These are phyloP conservation scores for Elsinoe ampelina DNA, from an alignment of 2,329 filamentous ascomycete genomes.

Conservation along the genomic window DNA sequence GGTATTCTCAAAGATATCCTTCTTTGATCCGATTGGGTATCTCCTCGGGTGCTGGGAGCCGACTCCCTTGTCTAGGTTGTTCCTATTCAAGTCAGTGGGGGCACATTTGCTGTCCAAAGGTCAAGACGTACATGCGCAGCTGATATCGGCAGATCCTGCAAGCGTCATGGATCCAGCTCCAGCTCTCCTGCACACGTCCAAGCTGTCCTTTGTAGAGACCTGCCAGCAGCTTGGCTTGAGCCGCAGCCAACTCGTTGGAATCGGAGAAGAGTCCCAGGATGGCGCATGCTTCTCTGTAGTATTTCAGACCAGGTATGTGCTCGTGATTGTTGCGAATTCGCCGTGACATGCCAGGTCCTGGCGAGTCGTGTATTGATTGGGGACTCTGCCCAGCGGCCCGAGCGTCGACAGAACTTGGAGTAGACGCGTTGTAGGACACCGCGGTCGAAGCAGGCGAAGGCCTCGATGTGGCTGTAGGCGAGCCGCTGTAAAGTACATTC, in stretches of 20 bases:
- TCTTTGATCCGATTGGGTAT: not conserved
- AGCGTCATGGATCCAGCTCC: constrained; percentile 48
- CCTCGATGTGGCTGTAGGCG: constrained; percentile 23
- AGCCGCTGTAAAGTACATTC: not conserved
- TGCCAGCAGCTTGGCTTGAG: constrained; percentile 75
- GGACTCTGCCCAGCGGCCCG: constrained; percentile 22
- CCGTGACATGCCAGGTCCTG: constrained; percentile 11
- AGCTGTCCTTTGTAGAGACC: constrained; percentile 85
- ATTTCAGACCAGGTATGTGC: constrained; percentile 77
- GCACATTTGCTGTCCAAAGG: not conserved
- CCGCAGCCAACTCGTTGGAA: constrained; percentile 69
- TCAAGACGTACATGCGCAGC: constrained; percentile 13
- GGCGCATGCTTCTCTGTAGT: constrained; percentile 77
- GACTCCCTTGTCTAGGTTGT: constrained; percentile 16
- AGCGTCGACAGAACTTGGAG: constrained; percentile 22
- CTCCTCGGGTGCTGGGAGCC: constrained; percentile 13
- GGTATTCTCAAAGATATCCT: constrained; percentile 30
- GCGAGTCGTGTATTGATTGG: constrained; percentile 24
- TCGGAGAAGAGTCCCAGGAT: constrained; percentile 76
- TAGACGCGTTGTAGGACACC: constrained; percentile 23
- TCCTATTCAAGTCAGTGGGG: not conserved
- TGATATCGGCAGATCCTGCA: constrained; percentile 17
- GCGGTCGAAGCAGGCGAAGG: constrained; percentile 32
- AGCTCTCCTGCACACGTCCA: constrained; percentile 78
- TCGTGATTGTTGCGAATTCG: constrained; percentile 47